phyloP scores from a whole-genome alignment of 108 stramenopile species.

The Pseudonitzschia multiseries region DNA sequence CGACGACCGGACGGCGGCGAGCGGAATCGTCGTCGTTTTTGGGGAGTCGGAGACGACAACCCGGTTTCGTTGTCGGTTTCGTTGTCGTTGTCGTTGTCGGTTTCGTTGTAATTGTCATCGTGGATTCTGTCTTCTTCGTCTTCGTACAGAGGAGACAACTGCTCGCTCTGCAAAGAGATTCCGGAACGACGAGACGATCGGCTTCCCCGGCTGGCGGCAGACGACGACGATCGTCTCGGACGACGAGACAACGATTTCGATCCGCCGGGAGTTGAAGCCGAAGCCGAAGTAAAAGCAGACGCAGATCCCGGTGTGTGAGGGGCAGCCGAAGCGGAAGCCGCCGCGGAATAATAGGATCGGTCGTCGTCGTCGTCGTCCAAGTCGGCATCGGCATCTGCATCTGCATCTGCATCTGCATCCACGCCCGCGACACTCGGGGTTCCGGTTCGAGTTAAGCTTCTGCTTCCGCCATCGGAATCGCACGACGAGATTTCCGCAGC shows the following conservation, averaged over 20 bases:
- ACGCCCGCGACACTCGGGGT: too few relatives aligned
- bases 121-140: neutral
- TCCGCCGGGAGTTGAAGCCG: neutral
- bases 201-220: slow-evolving; percentile 1
- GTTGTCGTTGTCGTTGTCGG: too few relatives aligned
- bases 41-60: slow-evolving; percentile 11
- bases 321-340: neutral
- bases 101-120: neutral
- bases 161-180: slow-evolving; percentile 7
- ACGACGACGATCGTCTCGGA: neutral
- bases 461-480: neutral
- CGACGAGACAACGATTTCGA: too few relatives aligned
- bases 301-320: slow-evolving; percentile 6
- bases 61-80: too few relatives aligned
- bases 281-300: too few relatives aligned
- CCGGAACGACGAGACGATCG: slow-evolving; percentile 7
- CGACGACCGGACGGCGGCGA: neutral
- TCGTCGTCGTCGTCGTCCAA: neutral
- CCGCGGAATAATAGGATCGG: neutral
- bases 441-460: too few relatives aligned
- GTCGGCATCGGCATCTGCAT: too few relatives aligned
- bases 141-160: slow-evolving; percentile 20
- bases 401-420: too few relatives aligned
- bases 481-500: neutral
- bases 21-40: slow-evolving; percentile 5